Percentiles rank a stretch among this genome's conserved stretches.
Evolutionary conservation across 176 grass and related monocot species (phyloP).

Genomic region (Saccharum officinarum): DNA sequence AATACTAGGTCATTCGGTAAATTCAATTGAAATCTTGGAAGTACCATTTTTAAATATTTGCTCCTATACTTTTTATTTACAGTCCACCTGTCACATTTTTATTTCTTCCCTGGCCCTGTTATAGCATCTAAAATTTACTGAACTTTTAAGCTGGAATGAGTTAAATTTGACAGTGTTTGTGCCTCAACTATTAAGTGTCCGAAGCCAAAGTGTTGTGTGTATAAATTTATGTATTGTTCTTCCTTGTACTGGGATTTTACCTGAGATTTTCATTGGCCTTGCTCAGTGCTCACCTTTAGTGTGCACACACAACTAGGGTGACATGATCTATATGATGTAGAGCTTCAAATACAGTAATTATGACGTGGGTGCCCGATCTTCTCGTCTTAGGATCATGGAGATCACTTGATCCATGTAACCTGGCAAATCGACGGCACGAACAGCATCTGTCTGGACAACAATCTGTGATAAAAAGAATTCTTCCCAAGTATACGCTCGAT

Average conservation of each 20-base stretch:
- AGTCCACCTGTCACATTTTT: not conserved
- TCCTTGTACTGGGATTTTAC: not conserved
- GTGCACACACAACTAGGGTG: not conserved
- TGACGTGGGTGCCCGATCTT: not conserved
- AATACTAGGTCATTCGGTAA: not conserved
- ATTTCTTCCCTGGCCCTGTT: not conserved
- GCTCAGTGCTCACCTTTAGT: not conserved
- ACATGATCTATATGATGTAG: not conserved
- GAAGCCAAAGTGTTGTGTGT: not conserved
- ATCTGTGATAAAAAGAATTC: not conserved
- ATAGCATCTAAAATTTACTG: not conserved
- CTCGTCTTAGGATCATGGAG: not conserved
- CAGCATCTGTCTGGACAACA: not conserved
- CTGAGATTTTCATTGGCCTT: not conserved
- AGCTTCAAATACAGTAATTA: not conserved
- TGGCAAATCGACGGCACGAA: not conserved
- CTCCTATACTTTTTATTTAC: not conserved
- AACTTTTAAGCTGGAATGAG: not conserved
- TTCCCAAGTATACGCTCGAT: not conserved
- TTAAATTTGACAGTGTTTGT: not conserved
- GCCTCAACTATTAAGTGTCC: not conserved
- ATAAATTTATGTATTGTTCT: not conserved
- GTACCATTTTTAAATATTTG: not conserved
- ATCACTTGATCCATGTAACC: not conserved
- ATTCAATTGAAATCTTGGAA: not conserved